Evolutionary conservation across 2,329 filamentous ascomycete species (phyloP), one percentile per base, ranked within the genome.

Genomic region (Alternaria arborescens): DNA sequence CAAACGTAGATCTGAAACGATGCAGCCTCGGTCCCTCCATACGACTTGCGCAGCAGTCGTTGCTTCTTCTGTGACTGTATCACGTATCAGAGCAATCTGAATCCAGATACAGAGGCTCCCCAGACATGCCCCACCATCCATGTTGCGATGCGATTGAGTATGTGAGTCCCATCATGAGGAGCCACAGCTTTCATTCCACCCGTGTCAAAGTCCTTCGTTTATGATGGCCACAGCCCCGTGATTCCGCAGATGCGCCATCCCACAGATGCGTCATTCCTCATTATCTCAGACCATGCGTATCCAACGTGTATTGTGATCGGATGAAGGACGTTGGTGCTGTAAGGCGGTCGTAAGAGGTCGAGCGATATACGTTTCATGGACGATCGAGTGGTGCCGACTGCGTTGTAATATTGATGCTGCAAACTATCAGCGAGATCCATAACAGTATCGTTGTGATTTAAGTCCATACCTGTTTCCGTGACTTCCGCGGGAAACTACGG

Each of bases 1-100:
- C 66, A 69, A 66, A 71, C 66, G 56, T 47, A 50, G 43, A 38
- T 56, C 62, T 72, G 72, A 75, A 75, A 75, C 71, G 71, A 65
- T 50, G 41, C 55, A 57, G 61, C 66, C 66, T 44, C 40, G 24
- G 20, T 22, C 34, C 24, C 50, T 30, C 24, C 40, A 51, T 34
- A 44, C 41, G 32, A 22, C 32, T 46, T 43, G 18, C 30, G 52
- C 52, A 22, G 47, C 52, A 48, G 12, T 8, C 22, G 7, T 44
- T 60, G 28, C 46, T 43, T 24, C 28, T 40, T 56, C 44, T 32
- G 46, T 4, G 12, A 20, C 41, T 2, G 32, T 46, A 30, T 26
- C 30, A 22, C 2, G 52, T 18, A 32, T 51, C 40, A 26, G 8
- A 36, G 18, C 22, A 12, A 42, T 44, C 28, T 36, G 20, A 16